Percentiles rank a stretch among this genome's conserved stretches.
Evolutionary conservation across 2,329 filamentous ascomycete genomes (phyloP).

Genomic region (Malbranchea zuffiana): DNA sequence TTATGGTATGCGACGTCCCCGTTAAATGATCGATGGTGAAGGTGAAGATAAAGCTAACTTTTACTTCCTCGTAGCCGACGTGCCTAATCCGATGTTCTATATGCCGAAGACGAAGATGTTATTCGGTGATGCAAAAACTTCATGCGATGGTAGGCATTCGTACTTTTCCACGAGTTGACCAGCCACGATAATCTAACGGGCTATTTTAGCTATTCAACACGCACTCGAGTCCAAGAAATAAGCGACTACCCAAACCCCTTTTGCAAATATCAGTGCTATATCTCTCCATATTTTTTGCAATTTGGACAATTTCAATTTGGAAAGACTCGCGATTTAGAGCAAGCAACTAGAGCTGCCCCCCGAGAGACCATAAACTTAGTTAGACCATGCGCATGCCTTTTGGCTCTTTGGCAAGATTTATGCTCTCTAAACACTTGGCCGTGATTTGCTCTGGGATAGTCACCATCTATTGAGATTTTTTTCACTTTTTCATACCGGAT

Average conservation of each 20-base stretch:
- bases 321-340: not conserved
- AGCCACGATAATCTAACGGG: slow-evolving; percentile 5
- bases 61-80: slow-evolving; percentile 50
- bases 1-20: slow-evolving; percentile 50
- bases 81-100: slow-evolving; percentile 88
- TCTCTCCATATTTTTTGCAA: not conserved
- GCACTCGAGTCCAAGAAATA: slow-evolving; percentile 15
- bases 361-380: too few species aligned
- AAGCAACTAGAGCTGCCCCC: too few species aligned
- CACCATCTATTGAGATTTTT: not conserved
- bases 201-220: slow-evolving; percentile 16
- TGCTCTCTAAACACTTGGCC: not conserved
- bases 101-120: slow-evolving; percentile 85
- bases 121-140: slow-evolving; percentile 78
- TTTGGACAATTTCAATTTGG: not conserved
- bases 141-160: slow-evolving; percentile 58
- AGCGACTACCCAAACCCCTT: not conserved
- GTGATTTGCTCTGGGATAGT: not conserved
- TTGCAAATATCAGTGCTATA: slow-evolving; percentile 1
- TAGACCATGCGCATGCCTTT: not conserved
- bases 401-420: not conserved
- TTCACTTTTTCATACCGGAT: not conserved
- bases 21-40: slow-evolving; percentile 4
- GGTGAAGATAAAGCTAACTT: not conserved
- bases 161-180: not conserved